Percentiles rank a stretch among this genome's conserved stretches.
phyloP scores from a whole-genome alignment of 495 filamentous ascomycete species.

The Hyaloscypha hepaticicola region DNA sequence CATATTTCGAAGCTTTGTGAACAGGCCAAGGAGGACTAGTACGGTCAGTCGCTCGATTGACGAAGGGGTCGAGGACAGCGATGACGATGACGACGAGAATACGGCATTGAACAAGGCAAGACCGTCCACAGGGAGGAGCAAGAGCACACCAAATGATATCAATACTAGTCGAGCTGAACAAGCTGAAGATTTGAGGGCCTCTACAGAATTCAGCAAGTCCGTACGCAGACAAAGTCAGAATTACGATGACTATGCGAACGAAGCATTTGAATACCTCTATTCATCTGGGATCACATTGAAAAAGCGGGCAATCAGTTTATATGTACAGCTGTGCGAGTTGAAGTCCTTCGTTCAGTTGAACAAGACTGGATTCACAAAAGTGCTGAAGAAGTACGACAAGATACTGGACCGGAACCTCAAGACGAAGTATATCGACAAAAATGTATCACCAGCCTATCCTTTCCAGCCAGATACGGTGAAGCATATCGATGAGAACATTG shows the following conservation, averaged over 20 bases:
- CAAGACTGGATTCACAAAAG: constrained; percentile 92
- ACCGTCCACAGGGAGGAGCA: constrained; percentile 31
- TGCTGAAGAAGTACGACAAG: constrained; percentile 98
- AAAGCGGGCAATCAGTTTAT: constrained; percentile 81
- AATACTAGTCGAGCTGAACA: constrained; percentile 37
- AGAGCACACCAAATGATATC: constrained; percentile 40
- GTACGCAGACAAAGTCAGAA: constrained; percentile 51
- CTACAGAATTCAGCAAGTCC: constrained; percentile 46
- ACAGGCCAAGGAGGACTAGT: constrained; percentile 36
- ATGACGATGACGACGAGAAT: constrained; percentile 70
- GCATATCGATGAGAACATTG: constrained; percentile 67
- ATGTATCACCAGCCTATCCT: constrained; percentile 69
- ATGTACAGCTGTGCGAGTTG: constrained; percentile 92
- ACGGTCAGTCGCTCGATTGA: constrained; percentile 46
- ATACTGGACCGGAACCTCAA: constrained; percentile 80
- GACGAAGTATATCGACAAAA: constrained; percentile 67
- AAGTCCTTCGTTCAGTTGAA: constrained; percentile 97
- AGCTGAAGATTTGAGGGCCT: constrained; percentile 55
- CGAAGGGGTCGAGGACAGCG: constrained; percentile 51
- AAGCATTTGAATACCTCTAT: constrained; percentile 65
- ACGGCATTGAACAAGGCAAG: constrained; percentile 47
- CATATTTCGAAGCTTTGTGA: constrained; percentile 30
- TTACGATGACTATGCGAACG: constrained; percentile 75
- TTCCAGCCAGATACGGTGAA: constrained; percentile 71
- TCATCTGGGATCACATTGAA: constrained; percentile 85